Base-by-base conservation (phyloP, 1,284 basidiomycete genomes). In the Puccinia hordei region DNA sequence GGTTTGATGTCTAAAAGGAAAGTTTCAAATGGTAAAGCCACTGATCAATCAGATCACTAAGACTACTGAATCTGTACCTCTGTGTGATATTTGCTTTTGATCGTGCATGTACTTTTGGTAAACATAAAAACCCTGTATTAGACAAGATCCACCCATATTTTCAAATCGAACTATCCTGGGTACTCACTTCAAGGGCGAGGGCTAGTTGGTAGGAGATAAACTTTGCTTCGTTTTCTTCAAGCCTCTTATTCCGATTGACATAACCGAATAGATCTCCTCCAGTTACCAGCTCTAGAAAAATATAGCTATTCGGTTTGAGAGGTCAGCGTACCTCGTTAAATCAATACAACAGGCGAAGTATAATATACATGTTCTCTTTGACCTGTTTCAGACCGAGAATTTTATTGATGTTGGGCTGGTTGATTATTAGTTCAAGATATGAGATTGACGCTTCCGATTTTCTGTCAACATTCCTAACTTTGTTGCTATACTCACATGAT, bases 241-340 rank as follows among this genome's bases (percentile, higher is more conserved):
- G 38, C 57, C 41, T 71, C 59, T 63, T 80, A 33, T 80, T 68
- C 22, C 77, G 77, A 10, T 27, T 59, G 5, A 80, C 77, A 41
- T 80, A 80, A 17, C 75, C 77, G 55, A 80, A 80, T 59, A 80
- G 49, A 44, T 80, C 77, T 41, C 77, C 77, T 59, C 77, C 77
- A 46, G 77, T 80, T 4, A 80, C 77, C 17, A 80, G 57, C 55
- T 80, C 77, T n/a, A 80, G 59, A 57, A 80, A 80, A 24, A 80
- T 49, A 30, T 80, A 80, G 15, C 77, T 80, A 27, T 49, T 44
- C n/a, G 22, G 41, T 44, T 44, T 12, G 22, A 66, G 38, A 46
- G 17, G 4, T 19, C n/a, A 46, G 38, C 9, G 15, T 2, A 44
- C 22, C 24, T 2, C 38, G 46, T 61, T 38, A 44, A 19, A 63